Percentiles rank a stretch among this genome's conserved stretches.
phyloP scores from a whole-genome alignment of 768 basidiomycete species.

The Tulasnella sp. region DNA sequence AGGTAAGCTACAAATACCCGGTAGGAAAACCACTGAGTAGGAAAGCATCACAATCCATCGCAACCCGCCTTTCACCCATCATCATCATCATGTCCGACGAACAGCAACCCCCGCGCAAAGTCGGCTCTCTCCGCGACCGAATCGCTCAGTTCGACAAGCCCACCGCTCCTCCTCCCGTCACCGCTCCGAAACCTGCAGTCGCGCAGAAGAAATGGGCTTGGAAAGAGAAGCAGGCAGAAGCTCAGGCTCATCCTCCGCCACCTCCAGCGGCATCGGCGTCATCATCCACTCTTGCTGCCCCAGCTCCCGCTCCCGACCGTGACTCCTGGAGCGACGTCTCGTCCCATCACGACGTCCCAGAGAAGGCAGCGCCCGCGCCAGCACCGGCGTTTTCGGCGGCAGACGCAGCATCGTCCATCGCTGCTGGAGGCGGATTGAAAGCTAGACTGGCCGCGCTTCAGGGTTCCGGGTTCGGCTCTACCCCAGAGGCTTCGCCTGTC shows the following conservation, averaged over 20 bases:
- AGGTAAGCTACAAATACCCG: constrained; percentile 17
- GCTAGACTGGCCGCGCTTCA: constrained; percentile 96
- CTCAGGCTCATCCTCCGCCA: constrained; percentile 26
- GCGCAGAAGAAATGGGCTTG: constrained; percentile 53
- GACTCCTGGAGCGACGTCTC: constrained; percentile 21
- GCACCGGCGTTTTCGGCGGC: constrained; percentile 29
- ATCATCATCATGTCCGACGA: constrained; percentile 36
- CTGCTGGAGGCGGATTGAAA: constrained; percentile 72
- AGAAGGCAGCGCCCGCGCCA: background rate
- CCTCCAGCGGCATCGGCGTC: constrained; percentile 19
- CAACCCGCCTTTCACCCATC: constrained; percentile 8
- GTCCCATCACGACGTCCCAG: constrained; percentile 16
- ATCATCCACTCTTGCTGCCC: constrained; percentile 7
- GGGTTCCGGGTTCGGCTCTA: constrained; percentile 75
- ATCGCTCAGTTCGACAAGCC: constrained; percentile 85
- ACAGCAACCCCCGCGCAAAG: constrained; percentile 47
- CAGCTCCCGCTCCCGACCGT: background rate
- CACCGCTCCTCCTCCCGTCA: constrained; percentile 52
- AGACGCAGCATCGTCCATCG: constrained; percentile 28
- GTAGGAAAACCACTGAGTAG: background rate
- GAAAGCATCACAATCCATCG: background rate
- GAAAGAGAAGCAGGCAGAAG: constrained; percentile 37
- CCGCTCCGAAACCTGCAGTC: constrained; percentile 55
- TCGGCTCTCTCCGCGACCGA: constrained; percentile 80
- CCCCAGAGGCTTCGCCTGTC: constrained; percentile 50